Conservation (phyloP, 805 yeast species). For the Pichia kluyveri region DNA sequence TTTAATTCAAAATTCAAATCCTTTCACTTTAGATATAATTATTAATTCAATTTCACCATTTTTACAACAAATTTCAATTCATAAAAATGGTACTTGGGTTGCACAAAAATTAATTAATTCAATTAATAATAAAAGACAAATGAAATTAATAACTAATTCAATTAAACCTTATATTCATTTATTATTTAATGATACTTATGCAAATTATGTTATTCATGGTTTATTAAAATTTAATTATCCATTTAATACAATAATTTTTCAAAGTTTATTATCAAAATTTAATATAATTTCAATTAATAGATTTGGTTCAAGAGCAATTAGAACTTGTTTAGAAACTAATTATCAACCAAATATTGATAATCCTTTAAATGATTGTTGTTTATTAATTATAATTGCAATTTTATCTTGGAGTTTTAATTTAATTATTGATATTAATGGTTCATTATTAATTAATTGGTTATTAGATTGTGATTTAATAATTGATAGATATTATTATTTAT, state of each 20-base stretch:
- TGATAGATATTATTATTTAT: slow-evolving; percentile 51
- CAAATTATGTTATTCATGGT: slow-evolving; percentile 92
- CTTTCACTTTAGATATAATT: background rate
- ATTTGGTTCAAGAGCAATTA: slow-evolving; percentile 89
- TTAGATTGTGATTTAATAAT: slow-evolving; percentile 61
- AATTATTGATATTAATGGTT: slow-evolving; percentile 79
- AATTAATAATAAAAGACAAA: slow-evolving; percentile 49
- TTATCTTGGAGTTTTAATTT: slow-evolving; percentile 70
- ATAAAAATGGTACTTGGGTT: slow-evolving; percentile 99
- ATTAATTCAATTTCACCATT: slow-evolving; percentile 34
- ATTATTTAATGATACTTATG: slow-evolving; percentile 89
- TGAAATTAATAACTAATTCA: slow-evolving; percentile 55
- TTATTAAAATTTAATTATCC: slow-evolving; percentile 82
- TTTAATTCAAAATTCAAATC: slow-evolving; percentile 42
- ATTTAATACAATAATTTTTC: slow-evolving; percentile 82
- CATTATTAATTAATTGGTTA: slow-evolving; percentile 86
- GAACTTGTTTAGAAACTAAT: slow-evolving; percentile 72
- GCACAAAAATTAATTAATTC: slow-evolving; percentile 89
- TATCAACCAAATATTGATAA: slow-evolving; percentile 35
- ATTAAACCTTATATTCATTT: slow-evolving; percentile 77
- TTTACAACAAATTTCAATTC: slow-evolving; percentile 86
- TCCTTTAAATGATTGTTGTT: slow-evolving; percentile 56
- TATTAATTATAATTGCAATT: slow-evolving; percentile 68
- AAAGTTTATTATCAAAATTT: slow-evolving; percentile 68
- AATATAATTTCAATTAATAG: slow-evolving; percentile 78